These are phyloP conservation scores for Chenopodium album DNA, from an alignment of 148 eudicot species.

Conservation along the genomic window DNA sequence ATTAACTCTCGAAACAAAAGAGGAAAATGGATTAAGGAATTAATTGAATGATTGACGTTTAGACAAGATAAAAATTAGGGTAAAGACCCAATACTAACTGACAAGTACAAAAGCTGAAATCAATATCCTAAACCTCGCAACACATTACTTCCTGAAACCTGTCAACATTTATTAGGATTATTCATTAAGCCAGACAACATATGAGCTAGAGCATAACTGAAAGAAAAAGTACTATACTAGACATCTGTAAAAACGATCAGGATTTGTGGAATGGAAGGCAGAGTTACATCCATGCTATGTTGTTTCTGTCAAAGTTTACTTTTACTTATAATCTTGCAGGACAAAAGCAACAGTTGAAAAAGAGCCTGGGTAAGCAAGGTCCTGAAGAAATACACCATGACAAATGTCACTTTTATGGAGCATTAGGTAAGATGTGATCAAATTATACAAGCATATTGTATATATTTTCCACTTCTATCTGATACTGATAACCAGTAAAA, in stretches of 20 bases:
- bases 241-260: neutral
- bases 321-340: neutral
- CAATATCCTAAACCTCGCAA: neutral
- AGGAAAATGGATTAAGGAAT: neutral
- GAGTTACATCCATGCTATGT: neutral
- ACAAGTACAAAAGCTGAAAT: neutral
- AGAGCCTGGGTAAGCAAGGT: neutral
- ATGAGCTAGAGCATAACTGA: neutral
- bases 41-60: neutral
- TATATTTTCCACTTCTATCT: neutral
- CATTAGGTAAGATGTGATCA: too few species aligned
- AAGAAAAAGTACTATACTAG: neutral
- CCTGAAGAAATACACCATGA: neutral
- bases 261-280: neutral
- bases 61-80: neutral
- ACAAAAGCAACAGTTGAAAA: neutral
- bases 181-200: neutral
- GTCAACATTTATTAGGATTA: neutral
- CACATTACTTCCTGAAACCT: neutral
- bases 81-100: neutral
- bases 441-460: too few species aligned
- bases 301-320: neutral
- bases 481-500: neutral
- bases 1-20: neutral
- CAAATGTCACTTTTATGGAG: neutral